These are phyloP conservation scores for Fusarium fracticaudum DNA, from an alignment of 2,329 filamentous ascomycete species.

Conservation along the genomic window DNA sequence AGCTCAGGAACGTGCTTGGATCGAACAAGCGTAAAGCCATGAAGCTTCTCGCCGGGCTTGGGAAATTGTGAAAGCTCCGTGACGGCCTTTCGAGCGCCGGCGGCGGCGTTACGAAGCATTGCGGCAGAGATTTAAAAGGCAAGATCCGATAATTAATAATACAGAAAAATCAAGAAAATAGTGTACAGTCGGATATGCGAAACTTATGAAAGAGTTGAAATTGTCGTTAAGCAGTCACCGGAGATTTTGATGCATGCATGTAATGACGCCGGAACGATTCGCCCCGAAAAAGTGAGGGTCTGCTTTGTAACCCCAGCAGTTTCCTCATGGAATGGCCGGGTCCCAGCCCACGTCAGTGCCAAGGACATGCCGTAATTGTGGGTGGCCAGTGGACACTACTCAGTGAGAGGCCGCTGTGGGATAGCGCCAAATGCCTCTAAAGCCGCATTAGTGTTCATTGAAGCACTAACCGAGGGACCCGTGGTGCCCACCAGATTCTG, in stretches of 20 bases:
- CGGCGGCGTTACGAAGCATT: conserved; percentile 65
- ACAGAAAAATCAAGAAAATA: conserved; percentile 28
- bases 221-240: conserved; percentile 22
- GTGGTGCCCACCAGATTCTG: rapidly evolving
- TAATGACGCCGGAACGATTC: conserved; percentile 36
- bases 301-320: conserved; percentile 29
- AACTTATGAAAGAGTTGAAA: conserved; percentile 6
- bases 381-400: conserved; percentile 19
- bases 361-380: conserved; percentile 36
- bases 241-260: conserved; percentile 41
- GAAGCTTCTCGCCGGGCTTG: conserved; percentile 82
- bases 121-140: conserved; percentile 8
- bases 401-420: conserved; percentile 25
- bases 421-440: conserved; percentile 11
- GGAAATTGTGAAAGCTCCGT: conserved; percentile 81
- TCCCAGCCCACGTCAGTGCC: conserved; percentile 35
- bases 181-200: conserved; percentile 21
- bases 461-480: background rate
- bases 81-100: conserved; percentile 68
- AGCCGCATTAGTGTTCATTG: conserved; percentile 10
- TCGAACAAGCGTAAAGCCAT: conserved; percentile 91
- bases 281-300: conserved; percentile 32
- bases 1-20: conserved; percentile 94
- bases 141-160: conserved; percentile 25
- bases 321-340: conserved; percentile 5